Conservation (phyloP, 305 asterid species). For the Rubia tinctorum region DNA sequence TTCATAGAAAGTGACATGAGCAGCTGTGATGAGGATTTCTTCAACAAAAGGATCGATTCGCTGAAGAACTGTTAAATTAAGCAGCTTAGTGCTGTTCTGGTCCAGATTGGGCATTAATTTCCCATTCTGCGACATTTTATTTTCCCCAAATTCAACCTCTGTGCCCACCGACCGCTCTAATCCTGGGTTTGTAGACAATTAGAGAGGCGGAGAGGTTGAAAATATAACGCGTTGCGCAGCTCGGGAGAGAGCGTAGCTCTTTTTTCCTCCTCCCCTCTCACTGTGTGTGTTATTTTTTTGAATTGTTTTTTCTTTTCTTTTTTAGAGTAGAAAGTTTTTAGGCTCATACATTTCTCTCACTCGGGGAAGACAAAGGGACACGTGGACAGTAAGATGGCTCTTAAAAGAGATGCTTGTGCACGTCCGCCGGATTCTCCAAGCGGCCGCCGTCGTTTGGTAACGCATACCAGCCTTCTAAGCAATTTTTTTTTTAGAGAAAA, state of each 20-base stretch:
- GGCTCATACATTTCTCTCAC: not conserved
- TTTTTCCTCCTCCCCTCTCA: not conserved
- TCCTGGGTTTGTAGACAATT: not conserved
- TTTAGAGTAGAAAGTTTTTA: not conserved
- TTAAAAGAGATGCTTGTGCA: not conserved
- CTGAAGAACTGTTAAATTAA: slow-evolving; percentile 82
- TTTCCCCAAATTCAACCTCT: not conserved
- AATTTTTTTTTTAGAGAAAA: too few relatives aligned
- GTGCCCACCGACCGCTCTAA: not conserved
- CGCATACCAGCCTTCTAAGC: not conserved
- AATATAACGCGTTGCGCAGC: slow-evolving; percentile 5
- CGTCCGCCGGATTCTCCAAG: not conserved
- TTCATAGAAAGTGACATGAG: slow-evolving; percentile 77
- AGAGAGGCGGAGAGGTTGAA: not conserved
- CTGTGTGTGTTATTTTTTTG: not conserved
- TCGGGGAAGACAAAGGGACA: slow-evolving; percentile 7
- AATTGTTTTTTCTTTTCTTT: not conserved
- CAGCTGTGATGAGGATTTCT: slow-evolving; percentile 73
- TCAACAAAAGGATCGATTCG: slow-evolving; percentile 76
- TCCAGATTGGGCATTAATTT: slow-evolving; percentile 84
- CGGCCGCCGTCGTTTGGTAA: not conserved
- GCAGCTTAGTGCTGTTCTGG: slow-evolving; percentile 63
- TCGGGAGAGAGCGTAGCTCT: not conserved
- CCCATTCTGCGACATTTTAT: slow-evolving; percentile 28
- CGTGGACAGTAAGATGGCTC: slow-evolving; percentile 3